These are phyloP conservation scores for Nakaseomyces nivariensis DNA, from an alignment of 1,139 yeast species.

Conservation along the genomic window DNA sequence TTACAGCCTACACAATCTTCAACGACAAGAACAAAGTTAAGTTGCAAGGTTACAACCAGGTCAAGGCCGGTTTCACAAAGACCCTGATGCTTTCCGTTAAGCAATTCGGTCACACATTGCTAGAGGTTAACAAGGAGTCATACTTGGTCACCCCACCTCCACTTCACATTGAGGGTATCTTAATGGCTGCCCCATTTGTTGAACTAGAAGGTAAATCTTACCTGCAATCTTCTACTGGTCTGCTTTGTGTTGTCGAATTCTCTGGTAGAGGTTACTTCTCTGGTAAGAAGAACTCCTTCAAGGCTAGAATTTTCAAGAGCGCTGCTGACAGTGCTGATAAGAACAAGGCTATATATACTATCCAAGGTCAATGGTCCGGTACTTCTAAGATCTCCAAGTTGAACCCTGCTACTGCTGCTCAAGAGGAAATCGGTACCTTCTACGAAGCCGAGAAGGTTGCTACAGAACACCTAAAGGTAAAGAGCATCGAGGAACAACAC, in stretches of 20 bases:
- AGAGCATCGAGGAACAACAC: constrained; percentile 69
- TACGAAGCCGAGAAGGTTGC: constrained; percentile 51
- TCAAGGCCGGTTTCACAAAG: constrained; percentile 73
- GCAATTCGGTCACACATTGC: constrained; percentile 83
- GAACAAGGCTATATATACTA: constrained; percentile 63
- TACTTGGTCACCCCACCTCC: constrained; percentile 83
- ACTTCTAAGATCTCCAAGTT: constrained; percentile 39
- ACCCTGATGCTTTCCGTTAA: constrained; percentile 55
- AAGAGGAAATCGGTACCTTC: constrained; percentile 35
- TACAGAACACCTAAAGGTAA: constrained; percentile 55
- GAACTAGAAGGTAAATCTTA: constrained; percentile 77
- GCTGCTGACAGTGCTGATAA: constrained; percentile 38
- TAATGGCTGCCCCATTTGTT: constrained; percentile 80
- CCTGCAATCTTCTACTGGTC: constrained; percentile 75
- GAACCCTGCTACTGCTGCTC: constrained; percentile 15
- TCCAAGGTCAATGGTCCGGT: constrained; percentile 88
- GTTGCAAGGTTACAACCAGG: constrained; percentile 81
- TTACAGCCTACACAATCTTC: constrained; percentile 73
- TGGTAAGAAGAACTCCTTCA: constrained; percentile 86
- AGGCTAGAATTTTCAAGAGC: constrained; percentile 64
- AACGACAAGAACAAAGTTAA: constrained; percentile 59
- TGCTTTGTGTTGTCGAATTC: constrained; percentile 61
- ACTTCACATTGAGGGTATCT: constrained; percentile 86
- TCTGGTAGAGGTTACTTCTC: constrained; percentile 89
- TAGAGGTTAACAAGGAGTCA: constrained; percentile 55